A percentile compares a stretch with the other conserved stretches of the same genome.
phyloP scores from a whole-genome alignment of 2,329 filamentous ascomycete species.

The Trichoderma polysporum region DNA sequence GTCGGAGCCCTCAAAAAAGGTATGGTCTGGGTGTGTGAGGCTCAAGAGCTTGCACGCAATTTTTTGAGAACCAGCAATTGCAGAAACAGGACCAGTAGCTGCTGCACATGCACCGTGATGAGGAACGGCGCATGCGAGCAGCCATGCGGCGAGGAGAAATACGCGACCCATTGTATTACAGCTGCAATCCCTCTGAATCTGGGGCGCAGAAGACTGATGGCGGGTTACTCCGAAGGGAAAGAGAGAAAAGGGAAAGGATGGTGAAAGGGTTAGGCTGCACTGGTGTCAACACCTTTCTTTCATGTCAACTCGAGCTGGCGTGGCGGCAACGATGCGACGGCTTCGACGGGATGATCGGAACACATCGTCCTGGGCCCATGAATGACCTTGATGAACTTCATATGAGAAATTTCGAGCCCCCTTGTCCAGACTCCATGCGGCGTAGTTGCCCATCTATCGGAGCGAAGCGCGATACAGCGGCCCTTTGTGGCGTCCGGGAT shows the following conservation, averaged over 20 bases:
- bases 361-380: neutral
- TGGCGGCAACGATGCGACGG: neutral
- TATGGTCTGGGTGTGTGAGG: neutral
- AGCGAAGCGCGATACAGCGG: neutral
- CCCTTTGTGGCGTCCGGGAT: neutral
- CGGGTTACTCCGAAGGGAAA: slow-evolving; percentile 1
- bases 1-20: neutral
- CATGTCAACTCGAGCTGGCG: neutral
- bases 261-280: slow-evolving; percentile 8
- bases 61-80: slow-evolving; percentile 2
- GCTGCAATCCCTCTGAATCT: slow-evolving; percentile 1
- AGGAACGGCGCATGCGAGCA: neutral
- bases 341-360: neutral
- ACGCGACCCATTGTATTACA: slow-evolving; percentile 4
- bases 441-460: neutral
- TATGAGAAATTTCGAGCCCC: slow-evolving; percentile 3
- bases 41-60: slow-evolving; percentile 2
- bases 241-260: neutral
- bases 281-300: slow-evolving; percentile 1
- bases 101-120: neutral
- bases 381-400: slow-evolving; percentile 3
- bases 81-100: slow-evolving; percentile 5
- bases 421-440: neutral
- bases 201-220: neutral
- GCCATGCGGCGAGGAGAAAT: neutral